Percentiles rank a stretch among this genome's conserved stretches.
Evolutionary conservation across 1,284 basidiomycete species (phyloP).

Genomic region (Chalciporus sp.): DNA sequence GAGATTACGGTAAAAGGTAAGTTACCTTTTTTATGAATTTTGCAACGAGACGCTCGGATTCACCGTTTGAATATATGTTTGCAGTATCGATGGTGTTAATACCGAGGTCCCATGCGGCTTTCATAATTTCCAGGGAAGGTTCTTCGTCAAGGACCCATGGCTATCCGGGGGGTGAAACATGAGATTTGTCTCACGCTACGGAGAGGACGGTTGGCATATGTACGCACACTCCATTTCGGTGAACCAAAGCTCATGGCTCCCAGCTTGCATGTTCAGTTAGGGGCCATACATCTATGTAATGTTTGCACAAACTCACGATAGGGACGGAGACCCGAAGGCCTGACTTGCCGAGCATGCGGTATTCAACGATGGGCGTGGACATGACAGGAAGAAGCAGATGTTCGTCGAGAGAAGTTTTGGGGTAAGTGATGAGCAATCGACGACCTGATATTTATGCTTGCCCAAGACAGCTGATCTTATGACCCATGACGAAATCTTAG

Average conservation of each 20-base stretch:
- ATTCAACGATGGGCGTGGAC: conserved; percentile 30
- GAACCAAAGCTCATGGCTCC: conserved; percentile 53
- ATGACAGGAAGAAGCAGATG: not conserved
- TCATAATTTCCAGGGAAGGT: conserved; percentile 40
- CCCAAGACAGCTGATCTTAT: not conserved
- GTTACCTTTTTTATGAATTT: conserved; percentile 56
- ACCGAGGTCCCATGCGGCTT: conserved; percentile 49
- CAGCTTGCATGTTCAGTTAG: conserved; percentile 30
- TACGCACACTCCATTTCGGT: conserved; percentile 38
- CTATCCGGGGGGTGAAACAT: conserved; percentile 18
- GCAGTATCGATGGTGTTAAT: conserved; percentile 57
- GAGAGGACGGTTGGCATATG: conserved; percentile 1
- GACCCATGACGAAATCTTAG: not conserved
- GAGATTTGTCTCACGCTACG: not conserved
- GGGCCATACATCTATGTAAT: not conserved
- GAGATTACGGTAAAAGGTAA: not conserved
- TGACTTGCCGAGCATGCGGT: conserved; percentile 48
- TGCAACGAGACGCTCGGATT: conserved; percentile 47
- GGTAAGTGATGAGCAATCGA: not conserved
- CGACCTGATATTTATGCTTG: conserved; percentile 9
- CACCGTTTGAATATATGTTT: conserved; percentile 57
- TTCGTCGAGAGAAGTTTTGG: not conserved
- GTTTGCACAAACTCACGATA: conserved; percentile 32
- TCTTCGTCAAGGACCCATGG: conserved; percentile 51
- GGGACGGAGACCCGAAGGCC: conserved; percentile 54